Evolutionary conservation across 176 grass and related monocot species (phyloP), one percentile per base, ranked within the genome.

Genomic region (Luzula sylvatica): DNA sequence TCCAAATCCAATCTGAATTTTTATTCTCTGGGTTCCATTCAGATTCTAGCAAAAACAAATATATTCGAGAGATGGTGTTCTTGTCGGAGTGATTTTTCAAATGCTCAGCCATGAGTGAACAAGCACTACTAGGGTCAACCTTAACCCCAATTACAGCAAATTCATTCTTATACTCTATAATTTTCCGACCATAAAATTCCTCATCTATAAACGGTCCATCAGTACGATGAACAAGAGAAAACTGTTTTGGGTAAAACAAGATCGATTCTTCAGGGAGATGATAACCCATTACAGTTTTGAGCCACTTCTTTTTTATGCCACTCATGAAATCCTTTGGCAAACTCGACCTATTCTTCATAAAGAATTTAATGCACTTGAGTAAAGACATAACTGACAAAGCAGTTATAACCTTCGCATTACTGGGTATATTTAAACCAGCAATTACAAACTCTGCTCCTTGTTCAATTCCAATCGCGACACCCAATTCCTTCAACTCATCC

Each of bases 151-250:
- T 92, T 74, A 12, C 48, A 4, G 3, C 11, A 23, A 86, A 77
- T 1, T 53, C 20, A 38, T 61, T 52, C 50, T 66, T 72, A 22
- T 75, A 86, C 15, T 45, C 65, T 2, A 29, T 3, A 8, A 94
- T 61, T 26, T 69, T 52, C 3, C 57, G 25, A 16, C 80, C 80
- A 20, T 61, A 61, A 14, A 92, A 92, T 0, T 25, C 53, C 50
- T 84, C 72, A 71, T 92, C 76, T 12, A 92, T 92, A 52, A 92
- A 92, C 45, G 86, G 80, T 0, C 80, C 82, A 39, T 87, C 82
- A 24, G 53, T 52, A 8, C 26, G 64, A 42, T 15, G 20, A 9
- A 93, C 23, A 7, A 62, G 32, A 27, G 56, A 72, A 53, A 55
- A 48, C 21, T 17, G 47, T 13, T 63, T 75, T 2, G 61, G 25